Percentiles rank a stretch among this genome's conserved stretches.
These are phyloP conservation scores for Ceratobasidium sp. DNA, from an alignment of 1,284 basidiomycete genomes.

Conservation along the genomic window DNA sequence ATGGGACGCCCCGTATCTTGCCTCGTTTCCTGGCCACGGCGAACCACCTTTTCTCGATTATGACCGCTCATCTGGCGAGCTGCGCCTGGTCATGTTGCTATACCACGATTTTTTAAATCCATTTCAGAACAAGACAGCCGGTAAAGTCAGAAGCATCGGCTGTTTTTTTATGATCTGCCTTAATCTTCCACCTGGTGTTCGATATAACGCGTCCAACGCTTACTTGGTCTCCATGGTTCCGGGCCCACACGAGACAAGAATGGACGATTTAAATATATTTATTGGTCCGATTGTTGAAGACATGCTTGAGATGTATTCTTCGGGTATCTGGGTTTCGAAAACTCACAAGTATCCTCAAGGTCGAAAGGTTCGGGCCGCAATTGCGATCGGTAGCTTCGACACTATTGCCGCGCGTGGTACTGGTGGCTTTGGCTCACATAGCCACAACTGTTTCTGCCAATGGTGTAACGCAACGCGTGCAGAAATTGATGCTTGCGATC, in stretches of 20 bases:
- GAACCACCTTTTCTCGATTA: conserved; percentile 7
- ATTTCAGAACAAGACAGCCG: conserved; percentile 1
- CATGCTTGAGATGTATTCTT: conserved; percentile 55
- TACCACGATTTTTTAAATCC: conserved; percentile 44
- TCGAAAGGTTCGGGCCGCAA: conserved; percentile 52
- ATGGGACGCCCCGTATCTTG: conserved; percentile 54
- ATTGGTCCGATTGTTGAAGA: conserved; percentile 58
- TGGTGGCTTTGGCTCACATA: conserved; percentile 48
- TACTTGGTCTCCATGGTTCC: conserved; percentile 56
- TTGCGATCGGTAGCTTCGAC: conserved; percentile 56
- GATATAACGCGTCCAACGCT: conserved; percentile 48
- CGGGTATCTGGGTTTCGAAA: conserved; percentile 55
- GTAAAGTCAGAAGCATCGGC: conserved; percentile 30
- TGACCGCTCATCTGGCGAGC: conserved; percentile 47
- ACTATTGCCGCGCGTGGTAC: conserved; percentile 56
- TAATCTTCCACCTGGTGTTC: conserved; percentile 47
- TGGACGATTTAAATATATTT: conserved; percentile 57
- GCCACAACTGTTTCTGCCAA: not conserved
- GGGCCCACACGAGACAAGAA: conserved; percentile 57
- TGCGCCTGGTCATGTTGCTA: conserved; percentile 55
- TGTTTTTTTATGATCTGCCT: conserved; percentile 36
- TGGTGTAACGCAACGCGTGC: not conserved
- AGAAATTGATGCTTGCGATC: not conserved
- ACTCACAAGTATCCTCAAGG: conserved; percentile 54
- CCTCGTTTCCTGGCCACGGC: conserved; percentile 51